Conservation (phyloP, 148 eudicot species). For the Vaccinium vitisidaea region DNA sequence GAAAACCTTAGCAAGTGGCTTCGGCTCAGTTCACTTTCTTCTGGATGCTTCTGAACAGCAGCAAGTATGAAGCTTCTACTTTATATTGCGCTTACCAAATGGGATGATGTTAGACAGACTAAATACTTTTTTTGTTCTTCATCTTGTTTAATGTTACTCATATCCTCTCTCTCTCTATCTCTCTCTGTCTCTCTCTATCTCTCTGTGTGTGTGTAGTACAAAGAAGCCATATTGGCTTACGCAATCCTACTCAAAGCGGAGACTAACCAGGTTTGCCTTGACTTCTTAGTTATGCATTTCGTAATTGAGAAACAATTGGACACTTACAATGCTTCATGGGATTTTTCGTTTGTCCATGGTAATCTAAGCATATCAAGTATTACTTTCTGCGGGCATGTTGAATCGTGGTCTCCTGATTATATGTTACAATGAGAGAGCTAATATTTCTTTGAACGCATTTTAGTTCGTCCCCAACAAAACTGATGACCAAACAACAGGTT, state of each 20-base stretch:
- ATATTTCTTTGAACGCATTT: neutral
- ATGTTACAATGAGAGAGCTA: neutral
- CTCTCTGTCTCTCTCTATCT: conserved; percentile 3
- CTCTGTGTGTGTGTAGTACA: conserved; percentile 52
- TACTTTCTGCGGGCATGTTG: neutral
- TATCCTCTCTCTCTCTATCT: conserved; percentile 11
- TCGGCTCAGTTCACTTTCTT: conserved; percentile 93
- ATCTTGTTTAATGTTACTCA: neutral
- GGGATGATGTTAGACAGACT: neutral
- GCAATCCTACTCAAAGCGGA: conserved; percentile 66
- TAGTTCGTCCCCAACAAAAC: neutral
- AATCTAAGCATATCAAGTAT: neutral
- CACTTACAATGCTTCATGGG: neutral
- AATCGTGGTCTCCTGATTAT: neutral
- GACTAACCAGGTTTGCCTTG: conserved; percentile 51
- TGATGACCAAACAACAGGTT: neutral
- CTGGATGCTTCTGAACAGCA: conserved; percentile 97
- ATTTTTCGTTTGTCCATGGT: neutral
- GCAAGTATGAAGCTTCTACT: conserved; percentile 55
- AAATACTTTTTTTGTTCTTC: neutral
- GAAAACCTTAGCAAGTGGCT: conserved; percentile 97
- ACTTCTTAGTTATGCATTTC: neutral
- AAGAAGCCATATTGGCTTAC: conserved; percentile 89
- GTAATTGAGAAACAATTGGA: neutral
- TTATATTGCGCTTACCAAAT: neutral